Evolutionary conservation across 441 rosid genomes (phyloP).

Genomic region (Erysimum cheiri): DNA sequence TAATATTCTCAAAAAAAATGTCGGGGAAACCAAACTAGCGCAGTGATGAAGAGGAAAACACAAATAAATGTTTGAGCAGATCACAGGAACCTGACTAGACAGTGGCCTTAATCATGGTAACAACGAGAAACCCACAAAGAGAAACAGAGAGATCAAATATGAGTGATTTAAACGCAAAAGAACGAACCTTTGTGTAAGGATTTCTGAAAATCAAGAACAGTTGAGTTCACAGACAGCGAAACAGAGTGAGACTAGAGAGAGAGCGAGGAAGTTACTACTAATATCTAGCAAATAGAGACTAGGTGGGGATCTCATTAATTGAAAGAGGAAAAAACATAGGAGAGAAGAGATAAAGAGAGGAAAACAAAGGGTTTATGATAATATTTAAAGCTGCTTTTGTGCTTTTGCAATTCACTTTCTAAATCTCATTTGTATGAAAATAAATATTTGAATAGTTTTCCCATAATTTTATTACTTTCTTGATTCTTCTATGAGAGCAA

Average conservation of each 20-base stretch:
- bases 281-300: neutral
- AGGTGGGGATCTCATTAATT: conserved; percentile 5
- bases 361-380: neutral
- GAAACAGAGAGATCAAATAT: conserved; percentile 19
- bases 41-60: conserved; percentile 18
- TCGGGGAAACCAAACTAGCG: conserved; percentile 17
- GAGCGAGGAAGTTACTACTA: conserved; percentile 4
- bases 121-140: conserved; percentile 14
- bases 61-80: neutral
- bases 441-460: conserved; percentile 20
- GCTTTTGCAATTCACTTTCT: conserved; percentile 20
- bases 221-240: conserved; percentile 17
- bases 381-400: conserved; percentile 25
- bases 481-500: neutral
- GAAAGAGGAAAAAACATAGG: neutral
- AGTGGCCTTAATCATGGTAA: neutral
- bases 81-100: conserved; percentile 10
- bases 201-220: conserved; percentile 30
- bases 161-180: conserved; percentile 1
- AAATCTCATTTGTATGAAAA: conserved; percentile 16
- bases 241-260: conserved; percentile 2
- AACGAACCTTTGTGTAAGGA: conserved; percentile 28
- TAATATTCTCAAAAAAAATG: neutral
- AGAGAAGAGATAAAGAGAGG: neutral
- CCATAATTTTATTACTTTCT: neutral